Evolutionary conservation across 257 asterid genomes (phyloP).

Genomic region (Fraxinus pennsylvanica): DNA sequence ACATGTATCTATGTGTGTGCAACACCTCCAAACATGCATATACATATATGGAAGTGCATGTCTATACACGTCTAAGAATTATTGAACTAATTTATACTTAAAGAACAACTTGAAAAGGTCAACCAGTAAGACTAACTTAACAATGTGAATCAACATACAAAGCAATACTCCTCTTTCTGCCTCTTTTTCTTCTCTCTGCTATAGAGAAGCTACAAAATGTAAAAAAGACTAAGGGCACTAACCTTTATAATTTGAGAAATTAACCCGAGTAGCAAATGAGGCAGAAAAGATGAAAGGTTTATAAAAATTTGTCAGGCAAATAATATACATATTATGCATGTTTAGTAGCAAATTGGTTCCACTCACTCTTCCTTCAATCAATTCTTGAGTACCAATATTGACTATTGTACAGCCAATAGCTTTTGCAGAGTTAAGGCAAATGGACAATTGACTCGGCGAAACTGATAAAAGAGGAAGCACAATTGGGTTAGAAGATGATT

Average conservation of each 20-base stretch:
- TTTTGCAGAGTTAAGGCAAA: slow-evolving; percentile 83
- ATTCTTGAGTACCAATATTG: slow-evolving; percentile 89
- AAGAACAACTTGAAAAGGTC: slow-evolving; percentile 24
- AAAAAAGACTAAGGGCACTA: slow-evolving; percentile 33
- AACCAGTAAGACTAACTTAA: slow-evolving; percentile 21
- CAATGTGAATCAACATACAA: background rate
- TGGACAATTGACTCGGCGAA: background rate
- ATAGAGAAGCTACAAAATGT: slow-evolving; percentile 18
- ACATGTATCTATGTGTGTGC: background rate
- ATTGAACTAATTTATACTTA: slow-evolving; percentile 14
- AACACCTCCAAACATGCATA: background rate
- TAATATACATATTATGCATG: slow-evolving; percentile 16
- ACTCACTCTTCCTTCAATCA: slow-evolving; percentile 97
- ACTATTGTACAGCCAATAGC: slow-evolving; percentile 98
- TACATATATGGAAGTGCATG: background rate
- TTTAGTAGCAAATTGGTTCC: slow-evolving; percentile 23
- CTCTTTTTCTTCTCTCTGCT: slow-evolving; percentile 9
- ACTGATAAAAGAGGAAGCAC: background rate
- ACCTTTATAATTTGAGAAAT: slow-evolving; percentile 98
- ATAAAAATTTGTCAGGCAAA: slow-evolving; percentile 16
- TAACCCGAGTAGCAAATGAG: slow-evolving; percentile 91
- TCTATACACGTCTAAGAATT: background rate
- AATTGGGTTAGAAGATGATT: background rate
- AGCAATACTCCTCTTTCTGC: slow-evolving; percentile 8
- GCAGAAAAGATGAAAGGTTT: slow-evolving; percentile 53